These are phyloP conservation scores for Medicago lupulina DNA, from an alignment of 306 rosid species.

Conservation along the genomic window DNA sequence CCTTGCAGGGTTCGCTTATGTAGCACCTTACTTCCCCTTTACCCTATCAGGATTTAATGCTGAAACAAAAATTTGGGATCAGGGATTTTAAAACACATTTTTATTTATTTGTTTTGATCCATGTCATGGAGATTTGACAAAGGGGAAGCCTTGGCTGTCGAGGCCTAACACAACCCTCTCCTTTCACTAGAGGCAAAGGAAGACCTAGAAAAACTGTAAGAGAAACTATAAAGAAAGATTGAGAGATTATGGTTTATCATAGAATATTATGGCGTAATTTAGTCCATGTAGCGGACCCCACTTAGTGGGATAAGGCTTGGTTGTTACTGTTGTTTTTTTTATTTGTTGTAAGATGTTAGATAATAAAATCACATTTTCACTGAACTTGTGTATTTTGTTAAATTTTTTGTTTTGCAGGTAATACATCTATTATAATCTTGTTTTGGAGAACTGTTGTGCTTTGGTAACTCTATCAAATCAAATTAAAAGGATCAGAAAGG, in stretches of 20 bases:
- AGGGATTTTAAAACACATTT: not conserved
- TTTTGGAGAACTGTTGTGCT: constrained; percentile 70
- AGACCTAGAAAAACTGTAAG: no score
- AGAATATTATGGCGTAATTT: no score
- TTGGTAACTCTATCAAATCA: constrained; percentile 67
- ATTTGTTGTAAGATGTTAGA: no score
- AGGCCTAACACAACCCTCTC: no score
- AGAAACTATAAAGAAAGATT: no score
- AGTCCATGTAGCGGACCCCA: no score
- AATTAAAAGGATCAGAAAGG: constrained; percentile 59
- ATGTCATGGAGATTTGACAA: no score
- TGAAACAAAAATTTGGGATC: not conserved
- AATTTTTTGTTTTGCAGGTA: constrained; percentile 69
- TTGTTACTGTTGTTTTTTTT: no score
- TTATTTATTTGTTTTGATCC: not conserved
- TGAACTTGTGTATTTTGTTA: constrained; percentile 1
- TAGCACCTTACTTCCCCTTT: not conserved
- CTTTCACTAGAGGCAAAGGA: no score
- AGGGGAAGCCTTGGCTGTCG: no score
- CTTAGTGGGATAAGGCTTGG: no score
- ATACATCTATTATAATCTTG: constrained; percentile 69
- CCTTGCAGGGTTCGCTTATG: not conserved
- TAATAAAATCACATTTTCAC: not conserved
- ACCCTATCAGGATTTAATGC: not conserved
- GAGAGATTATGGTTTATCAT: no score